Percentiles rank a stretch among this genome's conserved stretches.
Conservation (phyloP, 371 early-diverging fungal genomes). For the Mortierella sp. region DNA sequence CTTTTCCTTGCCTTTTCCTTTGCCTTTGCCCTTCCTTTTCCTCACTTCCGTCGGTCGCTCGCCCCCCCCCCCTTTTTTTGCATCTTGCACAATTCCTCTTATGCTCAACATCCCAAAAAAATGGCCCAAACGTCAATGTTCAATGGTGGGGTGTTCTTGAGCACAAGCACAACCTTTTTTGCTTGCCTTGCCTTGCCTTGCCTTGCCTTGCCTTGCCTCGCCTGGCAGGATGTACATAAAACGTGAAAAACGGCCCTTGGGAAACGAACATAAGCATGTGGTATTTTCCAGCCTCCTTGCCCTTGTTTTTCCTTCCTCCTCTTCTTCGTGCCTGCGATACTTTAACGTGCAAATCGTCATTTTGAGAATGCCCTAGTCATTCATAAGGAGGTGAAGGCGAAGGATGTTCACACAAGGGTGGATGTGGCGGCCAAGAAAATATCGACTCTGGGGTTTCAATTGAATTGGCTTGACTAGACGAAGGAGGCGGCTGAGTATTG, state of each 20-base stretch:
- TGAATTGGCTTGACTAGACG: background rate
- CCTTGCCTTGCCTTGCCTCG: too few relatives aligned
- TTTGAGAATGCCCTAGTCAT: background rate
- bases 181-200: too few relatives aligned
- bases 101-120: background rate
- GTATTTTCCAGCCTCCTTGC: background rate
- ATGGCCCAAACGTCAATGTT: slow-evolving; percentile 8
- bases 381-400: background rate
- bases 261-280: background rate
- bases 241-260: slow-evolving; percentile 7
- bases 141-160: background rate
- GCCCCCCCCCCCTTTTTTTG: background rate
- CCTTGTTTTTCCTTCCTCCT: background rate
- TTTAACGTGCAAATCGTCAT: background rate
- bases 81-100: background rate
- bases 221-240: too few relatives aligned
- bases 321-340: slow-evolving; percentile 1
- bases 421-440: background rate
- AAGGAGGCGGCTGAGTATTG: background rate
- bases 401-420: background rate
- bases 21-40: background rate
- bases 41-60: too few relatives aligned
- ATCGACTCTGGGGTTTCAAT: background rate
- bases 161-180: background rate
- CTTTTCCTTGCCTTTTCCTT: background rate